Conservation (phyloP, 345 rosid species). For the Eucalyptus tenuipes region DNA sequence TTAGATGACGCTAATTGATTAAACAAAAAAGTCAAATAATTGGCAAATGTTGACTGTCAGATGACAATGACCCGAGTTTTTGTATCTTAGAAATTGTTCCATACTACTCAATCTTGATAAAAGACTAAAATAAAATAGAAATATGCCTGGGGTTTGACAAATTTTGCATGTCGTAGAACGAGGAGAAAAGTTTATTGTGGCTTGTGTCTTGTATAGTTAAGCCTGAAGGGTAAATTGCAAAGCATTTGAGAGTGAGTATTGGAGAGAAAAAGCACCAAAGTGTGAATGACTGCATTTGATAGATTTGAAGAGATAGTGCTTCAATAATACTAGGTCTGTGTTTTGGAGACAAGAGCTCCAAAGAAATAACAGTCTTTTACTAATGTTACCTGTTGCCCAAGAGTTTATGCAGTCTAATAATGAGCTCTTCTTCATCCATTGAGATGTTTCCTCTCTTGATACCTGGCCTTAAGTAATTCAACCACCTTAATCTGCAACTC, state of each 20-base stretch:
- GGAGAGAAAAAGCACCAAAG: neutral
- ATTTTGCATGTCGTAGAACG: neutral
- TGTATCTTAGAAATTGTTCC: neutral
- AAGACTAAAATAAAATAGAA: neutral
- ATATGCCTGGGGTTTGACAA: neutral
- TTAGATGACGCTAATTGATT: neutral
- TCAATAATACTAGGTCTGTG: neutral
- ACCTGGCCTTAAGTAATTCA: constrained; percentile 2
- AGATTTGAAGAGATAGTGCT: neutral
- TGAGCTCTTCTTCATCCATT: constrained; percentile 4
- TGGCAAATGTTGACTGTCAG: neutral
- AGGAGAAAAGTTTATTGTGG: neutral
- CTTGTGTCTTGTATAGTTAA: neutral
- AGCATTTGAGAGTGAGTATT: neutral
- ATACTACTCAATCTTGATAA: neutral
- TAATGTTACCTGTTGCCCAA: constrained; percentile 2
- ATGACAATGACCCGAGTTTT: neutral
- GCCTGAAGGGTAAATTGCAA: neutral
- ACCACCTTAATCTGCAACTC: constrained; percentile 10
- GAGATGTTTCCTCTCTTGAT: constrained; percentile 7
- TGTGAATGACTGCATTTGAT: neutral
- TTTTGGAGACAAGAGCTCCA: neutral
- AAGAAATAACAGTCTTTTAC: neutral
- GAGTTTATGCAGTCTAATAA: neutral
- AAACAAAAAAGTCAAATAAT: neutral